Evolutionary conservation across 129 eudicot species (phyloP).

Genomic region (Chrysanthemum makinoi): DNA sequence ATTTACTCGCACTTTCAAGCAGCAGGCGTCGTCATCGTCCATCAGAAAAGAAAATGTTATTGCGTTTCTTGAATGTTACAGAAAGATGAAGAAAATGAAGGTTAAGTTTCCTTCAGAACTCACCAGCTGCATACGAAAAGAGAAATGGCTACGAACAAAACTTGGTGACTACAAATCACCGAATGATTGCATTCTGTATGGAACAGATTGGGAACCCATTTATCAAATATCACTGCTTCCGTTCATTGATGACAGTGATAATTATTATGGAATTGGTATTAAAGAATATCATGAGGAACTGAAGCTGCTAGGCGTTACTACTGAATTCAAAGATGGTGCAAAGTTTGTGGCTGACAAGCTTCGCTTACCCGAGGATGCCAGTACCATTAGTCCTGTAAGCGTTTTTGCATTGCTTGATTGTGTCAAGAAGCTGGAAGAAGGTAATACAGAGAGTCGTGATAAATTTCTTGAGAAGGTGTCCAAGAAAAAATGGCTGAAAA

Average conservation of each 20-base stretch:
- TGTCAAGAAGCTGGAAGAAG: slow-evolving; percentile 16
- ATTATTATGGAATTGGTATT: slow-evolving; percentile 37
- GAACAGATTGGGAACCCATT: slow-evolving; percentile 39
- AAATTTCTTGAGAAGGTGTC: slow-evolving; percentile 17
- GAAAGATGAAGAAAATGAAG: slow-evolving; percentile 20
- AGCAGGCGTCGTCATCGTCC: slow-evolving; percentile 29
- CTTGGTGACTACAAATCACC: slow-evolving; percentile 51
- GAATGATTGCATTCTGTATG: slow-evolving; percentile 39
- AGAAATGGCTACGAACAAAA: slow-evolving; percentile 50
- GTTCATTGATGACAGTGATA: slow-evolving; percentile 47
- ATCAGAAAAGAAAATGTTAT: slow-evolving; percentile 34
- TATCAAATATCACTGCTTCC: slow-evolving; percentile 44
- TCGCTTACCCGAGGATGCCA: slow-evolving; percentile 33
- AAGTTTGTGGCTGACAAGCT: slow-evolving; percentile 37
- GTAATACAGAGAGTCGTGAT: not conserved
- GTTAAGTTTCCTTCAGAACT: slow-evolving; percentile 29
- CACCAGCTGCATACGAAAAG: slow-evolving; percentile 31
- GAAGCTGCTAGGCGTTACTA: slow-evolving; percentile 38
- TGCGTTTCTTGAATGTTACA: slow-evolving; percentile 33
- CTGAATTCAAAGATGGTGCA: slow-evolving; percentile 35
- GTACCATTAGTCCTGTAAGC: slow-evolving; percentile 30
- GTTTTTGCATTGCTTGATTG: slow-evolving; percentile 38
- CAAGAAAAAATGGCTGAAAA: slow-evolving; percentile 45
- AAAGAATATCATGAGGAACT: slow-evolving; percentile 38
- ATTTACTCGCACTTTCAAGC: slow-evolving; percentile 36